Percentiles rank a stretch among this genome's conserved stretches.
Conservation (phyloP, 1,284 basidiomycete species). For the Rhizoctonia solani region DNA sequence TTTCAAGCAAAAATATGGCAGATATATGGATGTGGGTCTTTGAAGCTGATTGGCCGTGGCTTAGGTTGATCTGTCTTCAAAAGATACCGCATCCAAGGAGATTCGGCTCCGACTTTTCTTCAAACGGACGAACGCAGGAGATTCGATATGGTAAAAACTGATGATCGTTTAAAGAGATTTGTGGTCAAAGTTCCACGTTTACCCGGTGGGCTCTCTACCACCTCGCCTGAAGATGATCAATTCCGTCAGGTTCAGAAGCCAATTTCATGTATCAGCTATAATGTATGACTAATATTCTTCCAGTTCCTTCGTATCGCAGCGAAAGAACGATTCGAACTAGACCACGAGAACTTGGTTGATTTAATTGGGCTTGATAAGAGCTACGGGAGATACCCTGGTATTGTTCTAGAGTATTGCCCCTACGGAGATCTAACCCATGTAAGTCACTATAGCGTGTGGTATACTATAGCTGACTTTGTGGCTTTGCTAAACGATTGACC, state of each 20-base stretch:
- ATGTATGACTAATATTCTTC: not conserved
- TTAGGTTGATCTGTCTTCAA: not conserved
- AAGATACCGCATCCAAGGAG: not conserved
- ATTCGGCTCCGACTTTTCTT: not conserved
- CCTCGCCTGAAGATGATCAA: not conserved
- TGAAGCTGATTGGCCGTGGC: not conserved
- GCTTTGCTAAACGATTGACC: too few relatives aligned
- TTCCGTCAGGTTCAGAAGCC: not conserved
- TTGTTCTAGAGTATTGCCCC: conserved; percentile 2
- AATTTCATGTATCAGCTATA: not conserved
- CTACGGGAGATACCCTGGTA: conserved; percentile 1
- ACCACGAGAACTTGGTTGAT: not conserved
- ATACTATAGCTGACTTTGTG: too few relatives aligned
- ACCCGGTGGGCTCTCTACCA: not conserved
- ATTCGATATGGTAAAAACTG: not conserved
- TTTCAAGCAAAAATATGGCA: not conserved
- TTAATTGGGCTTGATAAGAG: not conserved
- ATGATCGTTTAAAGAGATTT: not conserved
- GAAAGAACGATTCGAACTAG: not conserved
- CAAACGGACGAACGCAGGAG: not conserved
- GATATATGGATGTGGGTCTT: not conserved
- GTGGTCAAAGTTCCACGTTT: conserved; percentile 1
- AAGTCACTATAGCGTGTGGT: not conserved
- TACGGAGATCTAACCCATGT: conserved; percentile 2
- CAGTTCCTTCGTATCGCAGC: not conserved